Evolutionary conservation across 2,329 filamentous ascomycete genomes (phyloP).

Genomic region (Ophiostoma himal-ulmi): DNA sequence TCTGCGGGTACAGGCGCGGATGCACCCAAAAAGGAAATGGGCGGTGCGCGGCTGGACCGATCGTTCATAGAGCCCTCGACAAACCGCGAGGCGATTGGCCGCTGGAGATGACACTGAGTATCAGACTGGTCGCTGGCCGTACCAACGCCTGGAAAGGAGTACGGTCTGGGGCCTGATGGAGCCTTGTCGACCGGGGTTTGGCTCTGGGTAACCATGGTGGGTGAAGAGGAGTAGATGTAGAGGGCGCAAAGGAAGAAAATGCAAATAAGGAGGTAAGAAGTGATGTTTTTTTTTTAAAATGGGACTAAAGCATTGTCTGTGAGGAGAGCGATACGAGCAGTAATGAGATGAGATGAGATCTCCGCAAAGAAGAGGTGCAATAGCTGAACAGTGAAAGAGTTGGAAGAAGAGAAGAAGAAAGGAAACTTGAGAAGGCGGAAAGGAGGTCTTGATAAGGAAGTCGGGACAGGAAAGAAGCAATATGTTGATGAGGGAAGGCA

Average conservation of each 20-base stretch:
- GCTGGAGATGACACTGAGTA: not conserved
- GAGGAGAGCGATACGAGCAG: not conserved
- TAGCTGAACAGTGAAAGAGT: not conserved
- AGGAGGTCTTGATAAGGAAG: not conserved
- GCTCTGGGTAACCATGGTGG: not conserved
- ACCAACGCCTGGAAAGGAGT: conserved; percentile 18
- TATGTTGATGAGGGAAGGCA: not conserved
- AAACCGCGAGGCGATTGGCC: conserved; percentile 47
- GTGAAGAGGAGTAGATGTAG: not conserved
- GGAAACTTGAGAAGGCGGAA: not conserved
- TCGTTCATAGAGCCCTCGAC: conserved; percentile 84
- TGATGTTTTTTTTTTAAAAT: not conserved
- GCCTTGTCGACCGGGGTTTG: not conserved
- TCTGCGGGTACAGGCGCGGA: conserved; percentile 27
- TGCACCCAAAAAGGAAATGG: conserved; percentile 53
- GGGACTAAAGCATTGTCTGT: not conserved
- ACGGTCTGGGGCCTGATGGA: conserved; percentile 14
- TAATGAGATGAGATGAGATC: not conserved
- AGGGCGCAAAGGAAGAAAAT: not conserved
- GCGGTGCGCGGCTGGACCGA: conserved; percentile 64
- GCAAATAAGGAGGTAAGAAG: not conserved
- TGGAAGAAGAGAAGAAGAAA: not conserved
- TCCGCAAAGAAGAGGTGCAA: not conserved
- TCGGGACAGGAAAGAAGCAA: not conserved
- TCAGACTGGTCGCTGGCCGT: not conserved